Base-by-base conservation (phyloP, 2,329 filamentous ascomycete species). In the Epichloe sp. region DNA sequence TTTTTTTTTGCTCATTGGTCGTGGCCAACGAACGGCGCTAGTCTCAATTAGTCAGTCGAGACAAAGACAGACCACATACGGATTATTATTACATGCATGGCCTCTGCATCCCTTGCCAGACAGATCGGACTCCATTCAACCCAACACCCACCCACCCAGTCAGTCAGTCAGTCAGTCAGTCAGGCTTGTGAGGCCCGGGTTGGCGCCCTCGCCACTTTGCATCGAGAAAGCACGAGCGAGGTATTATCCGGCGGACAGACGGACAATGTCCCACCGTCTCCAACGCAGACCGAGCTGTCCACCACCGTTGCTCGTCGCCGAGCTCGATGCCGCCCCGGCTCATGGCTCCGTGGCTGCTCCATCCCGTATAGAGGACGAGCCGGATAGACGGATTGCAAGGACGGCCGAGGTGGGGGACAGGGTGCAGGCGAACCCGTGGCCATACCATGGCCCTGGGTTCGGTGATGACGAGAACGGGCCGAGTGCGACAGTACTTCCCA, bases 341-440 rank as follows among this genome's bases (percentile, higher is more conserved):
- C 52, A 46, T 40, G 53, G 47, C 51, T 38, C 54, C 48, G 51
- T 55, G 35, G 51, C 59, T 43, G 49, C 54, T n/a, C 45, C 48
- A 15, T 19, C 34, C 49, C 51, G 47, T 47, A 53, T 40, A 48
- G 50, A 10, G 19, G 46, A 36, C n/a, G 47, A 56, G 14, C 43
- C 52, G 48, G 51, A 36, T 7, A 47, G 19, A 40, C 50, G 52
- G 34, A 49, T 36, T 36, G 43, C 38, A 44, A 49, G 48, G 37
- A 35, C 36, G 12, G 44, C 40, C 10, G 37, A 44, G 7, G 19
- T 26, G 31, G 48, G 48, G n/a, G 4, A 54, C 46, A 21, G 48
- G 52, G 46, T 38, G 44, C 55, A 56, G 37, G 57, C 63, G 23
- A 61, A 63, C 38, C 61, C 62, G 17, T 65, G 63, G 62, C 61